Evolutionary conservation across 129 eudicot genomes (phyloP), one percentile per base, ranked within the genome.

Genomic region (Chrysanthemum lavandulifolium): DNA sequence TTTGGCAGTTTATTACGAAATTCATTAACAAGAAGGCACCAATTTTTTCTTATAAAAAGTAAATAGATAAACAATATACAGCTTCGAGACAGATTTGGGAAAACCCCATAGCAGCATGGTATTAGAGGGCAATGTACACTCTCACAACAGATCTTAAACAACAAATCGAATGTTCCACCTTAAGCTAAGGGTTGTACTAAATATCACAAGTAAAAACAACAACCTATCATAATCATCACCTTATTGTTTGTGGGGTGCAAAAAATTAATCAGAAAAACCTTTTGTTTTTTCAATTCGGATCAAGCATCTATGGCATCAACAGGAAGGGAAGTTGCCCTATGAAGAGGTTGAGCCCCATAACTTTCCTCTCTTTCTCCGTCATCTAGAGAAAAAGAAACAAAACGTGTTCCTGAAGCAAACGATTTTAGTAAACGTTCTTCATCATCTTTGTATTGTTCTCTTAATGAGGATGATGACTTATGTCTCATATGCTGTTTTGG

Each of bases 291-390:
- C 7, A 40, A 40, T 40, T 40, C 10, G 23, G 65, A 53, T 49
- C 73, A 88, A 68, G 67, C 78, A 65, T 91, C 92, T 48, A 87
- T 75, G 63, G 91, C 83, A 79, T 91, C 92, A 72, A 88, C 96
- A 0, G 96, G 90, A 60, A 88, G 87, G 31, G 97, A 91, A 76
- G 92, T 79, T 12, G 97, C 86, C 82, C 96, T 84, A 52, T 84
- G 95, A 62, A 91, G 95, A 52, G 88, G 68, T 10, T 83, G 89
- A 33, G 97, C 36, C 36, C 36, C 36, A 31, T 31, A 31, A 31
- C 36, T 31, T 31, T 31, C 36, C 36, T 31, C 36, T 31, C 36
- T 40, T 40, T 40, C 47, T 40, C 47, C 47, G 47, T 40, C 47
- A 40, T 40, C 47, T 40, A 40, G 2, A 40, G 47, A 40, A 40